Conservation (phyloP, 2,329 filamentous ascomycete species). For the Cytospora paraplurivora region DNA sequence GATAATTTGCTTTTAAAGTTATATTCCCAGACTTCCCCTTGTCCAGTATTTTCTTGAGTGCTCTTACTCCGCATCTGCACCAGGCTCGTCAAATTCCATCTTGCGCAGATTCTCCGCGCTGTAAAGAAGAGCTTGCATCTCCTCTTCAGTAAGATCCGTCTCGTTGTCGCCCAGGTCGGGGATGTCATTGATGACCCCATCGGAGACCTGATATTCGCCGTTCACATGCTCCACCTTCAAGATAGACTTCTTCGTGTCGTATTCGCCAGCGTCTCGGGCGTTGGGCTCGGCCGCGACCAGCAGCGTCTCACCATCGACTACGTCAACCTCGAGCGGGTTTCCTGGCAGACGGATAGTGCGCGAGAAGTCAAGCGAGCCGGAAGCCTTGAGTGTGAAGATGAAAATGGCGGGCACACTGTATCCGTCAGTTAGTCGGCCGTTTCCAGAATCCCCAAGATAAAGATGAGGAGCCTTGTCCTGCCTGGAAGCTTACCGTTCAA, state of each 20-base stretch:
- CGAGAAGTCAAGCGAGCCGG: conserved; percentile 52
- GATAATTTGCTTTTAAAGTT: conserved; percentile 17
- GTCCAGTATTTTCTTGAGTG: conserved; percentile 10
- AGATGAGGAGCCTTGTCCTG: too few species aligned
- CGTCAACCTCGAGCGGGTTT: conserved; percentile 62
- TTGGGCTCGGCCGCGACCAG: conserved; percentile 45
- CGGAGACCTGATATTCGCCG: conserved; percentile 29
- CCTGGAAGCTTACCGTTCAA: conserved; percentile 52
- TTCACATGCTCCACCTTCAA: conserved; percentile 9
- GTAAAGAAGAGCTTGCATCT: conserved; percentile 49
- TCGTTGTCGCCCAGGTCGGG: conserved; percentile 35
- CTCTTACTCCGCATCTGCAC: conserved; percentile 24
- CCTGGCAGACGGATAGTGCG: conserved; percentile 60
- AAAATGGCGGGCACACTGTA: conserved; percentile 64
- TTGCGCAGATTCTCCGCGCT: conserved; percentile 53
- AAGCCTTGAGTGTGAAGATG: conserved; percentile 55
- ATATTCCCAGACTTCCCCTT: neutral
- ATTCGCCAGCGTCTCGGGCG: conserved; percentile 28
- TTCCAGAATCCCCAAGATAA: neutral
- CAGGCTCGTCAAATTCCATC: conserved; percentile 39
- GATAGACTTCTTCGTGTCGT: conserved; percentile 19
- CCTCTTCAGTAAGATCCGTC: conserved; percentile 40
- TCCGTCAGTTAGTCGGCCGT: conserved; percentile 29
- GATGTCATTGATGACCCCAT: conserved; percentile 29
- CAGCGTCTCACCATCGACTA: conserved; percentile 36